Base-by-base conservation (phyloP, 202 grass and related monocot species). In the Setaria italica region DNA sequence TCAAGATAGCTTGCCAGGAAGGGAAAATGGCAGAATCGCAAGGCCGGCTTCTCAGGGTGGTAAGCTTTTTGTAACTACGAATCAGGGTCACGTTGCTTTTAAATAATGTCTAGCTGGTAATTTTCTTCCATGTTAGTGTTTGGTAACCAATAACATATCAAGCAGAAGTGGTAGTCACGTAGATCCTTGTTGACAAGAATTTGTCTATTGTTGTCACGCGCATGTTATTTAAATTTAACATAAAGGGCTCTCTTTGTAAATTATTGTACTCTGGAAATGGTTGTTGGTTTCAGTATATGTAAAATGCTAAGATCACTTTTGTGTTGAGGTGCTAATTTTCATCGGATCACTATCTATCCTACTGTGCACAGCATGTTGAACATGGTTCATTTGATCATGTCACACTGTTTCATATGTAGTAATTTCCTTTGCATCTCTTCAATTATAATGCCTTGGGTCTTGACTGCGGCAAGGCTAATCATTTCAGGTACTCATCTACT, bases 401-500 rank as follows among this genome's bases (percentile, higher is more conserved):
- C 45, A 65, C 77, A 34, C 25, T 74, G 16, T 64, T 35, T 35
- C 1, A 2, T 34, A 41, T 9, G 12, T 13, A 37, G 37, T 75
- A 48, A 33, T 82, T 17, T 60, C 48, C 51, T 59, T 82, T 82
- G 3, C 33, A 39, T 35, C 41, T 17, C 11, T 75, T 84, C 9
- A 49, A 16, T 50, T 76, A 20, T 7, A 10, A 10, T 74, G 56
- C 62, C 9, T 19, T 71, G 4, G 5, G 30, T 33, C 15, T 80
- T 90, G 70, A 87, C 29, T 84, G 68, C 46, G 7, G 0, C 51
- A 32, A 76, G 6, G 17, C 8, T 32, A 54, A 87, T 81, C n/a
- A 4, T 88, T 87, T 39, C 87, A 99, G 96, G 86, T 99, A 70
- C 90, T 99, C 54, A 91, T 99, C 56, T 99, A 99, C 87, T 99